Evolutionary conservation across 2,329 filamentous ascomycete genomes (phyloP), one percentile per base, ranked within the genome.

Genomic region (Coccinonectria pachysandricola): DNA sequence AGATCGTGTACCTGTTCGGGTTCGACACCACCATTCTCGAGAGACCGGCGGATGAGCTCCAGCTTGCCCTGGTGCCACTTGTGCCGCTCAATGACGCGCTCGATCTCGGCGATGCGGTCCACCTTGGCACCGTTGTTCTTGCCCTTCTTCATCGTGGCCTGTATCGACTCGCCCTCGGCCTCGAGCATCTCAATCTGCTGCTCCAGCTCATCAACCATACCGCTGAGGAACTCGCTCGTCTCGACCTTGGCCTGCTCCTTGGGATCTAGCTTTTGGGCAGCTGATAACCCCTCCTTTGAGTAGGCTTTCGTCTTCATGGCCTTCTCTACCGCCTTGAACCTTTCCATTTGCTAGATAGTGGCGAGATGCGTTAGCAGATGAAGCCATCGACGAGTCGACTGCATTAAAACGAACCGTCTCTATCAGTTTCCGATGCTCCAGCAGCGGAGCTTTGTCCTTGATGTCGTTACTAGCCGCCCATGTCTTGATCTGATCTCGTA

Each of bases 291-390:
- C 60, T 96, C 91, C 66, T 98, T 96, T 36, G 91, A 96, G 61
- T 94, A 98, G 35, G 91, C 91, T 59, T 98, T 98, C 31, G 91
- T 98, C 68, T 98, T 98, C 91, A 98, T 96, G 50, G 94, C 91
- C 67, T 98, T 98, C 60, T 98, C 91, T 27, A 98, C 91, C n/a
- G 87, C 88, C 65, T 98, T 98, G 73, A 98, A 98, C 49, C 85
- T 86, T 62, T 98, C 91, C 91, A 98, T 98, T 82, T 88, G 79
- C 84, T 91, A 61, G 56, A 46, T 25, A 14, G 17, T 28, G 15
- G 8, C n/a, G n/a, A n/a, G n/a, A n/a, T n/a, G n/a, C n/a, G n/a
- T n/a, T n/a, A n/a, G n/a, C n/a, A n/a, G n/a, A n/a, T n/a, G n/a
- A n/a, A n/a, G n/a, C n/a, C n/a, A n/a, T n/a, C n/a, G n/a, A n/a